Evolutionary conservation across 768 basidiomycete genomes (phyloP), one percentile per base, ranked within the genome.

Genomic region (Cytidiella melzeri): DNA sequence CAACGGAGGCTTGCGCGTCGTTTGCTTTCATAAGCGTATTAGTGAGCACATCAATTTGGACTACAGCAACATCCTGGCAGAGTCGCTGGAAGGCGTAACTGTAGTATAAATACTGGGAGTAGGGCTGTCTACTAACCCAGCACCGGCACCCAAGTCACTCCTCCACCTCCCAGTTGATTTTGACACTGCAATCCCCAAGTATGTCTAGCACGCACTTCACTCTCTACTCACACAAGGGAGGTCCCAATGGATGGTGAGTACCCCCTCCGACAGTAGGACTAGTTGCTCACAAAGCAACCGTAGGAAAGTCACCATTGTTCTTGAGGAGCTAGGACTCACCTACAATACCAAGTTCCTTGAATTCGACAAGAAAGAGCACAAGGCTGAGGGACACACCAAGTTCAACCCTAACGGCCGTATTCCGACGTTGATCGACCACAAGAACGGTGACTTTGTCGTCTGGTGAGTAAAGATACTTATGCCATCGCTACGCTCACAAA

Each of bases 351-450:
- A 51, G n/a, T 64, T 57, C 53, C 59, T 61, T 51, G 59, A 60
- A 48, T 59, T 64, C 54, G 13, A 24, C 27, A 60, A 55, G 48
- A 47, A 43, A 39, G 63, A 64, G 53, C 60, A 61, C 26, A 64
- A 61, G 56, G 41, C 28, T 11, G 34, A 58, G 15, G 57, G 45
- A 36, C 52, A 59, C 48, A 53, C 52, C 28, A 56, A 61, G 53
- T 50, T 55, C 47, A 66, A 67, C 59, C 65, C 63, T 1, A 66
- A 66, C 56, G 67, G 69, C 1, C 64, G 68, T 30, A 67, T n/a
- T n/a, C n/a, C 68, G 18, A 66, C 67, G 12, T 43, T 71, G 39
- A 56, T 64, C 26, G 66, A 71, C 55, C 60, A 64, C 51, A 48
- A 59, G 41, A 63, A 64, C 54, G 48, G 49, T 39, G 64, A 67